Evolutionary conservation across 2,329 filamentous ascomycete species (phyloP).

Genomic region (Trichoderma sp.): DNA sequence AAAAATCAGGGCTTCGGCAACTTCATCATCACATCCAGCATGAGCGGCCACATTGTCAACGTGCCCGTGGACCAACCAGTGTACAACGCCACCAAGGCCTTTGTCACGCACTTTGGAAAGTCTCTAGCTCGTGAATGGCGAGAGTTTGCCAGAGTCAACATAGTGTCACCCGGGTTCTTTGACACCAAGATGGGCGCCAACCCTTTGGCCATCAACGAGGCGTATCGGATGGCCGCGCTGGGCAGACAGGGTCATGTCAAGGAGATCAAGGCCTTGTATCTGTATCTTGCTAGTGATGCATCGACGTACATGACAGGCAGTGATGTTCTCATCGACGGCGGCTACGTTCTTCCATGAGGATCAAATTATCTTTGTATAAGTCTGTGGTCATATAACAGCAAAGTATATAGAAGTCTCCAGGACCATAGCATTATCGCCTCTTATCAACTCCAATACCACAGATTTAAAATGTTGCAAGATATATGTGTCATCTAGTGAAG

Average conservation of each 20-base stretch:
- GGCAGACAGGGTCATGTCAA: slow-evolving; percentile 5
- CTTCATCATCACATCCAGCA: slow-evolving; percentile 5
- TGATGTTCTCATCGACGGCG: slow-evolving; percentile 2
- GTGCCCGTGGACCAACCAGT: slow-evolving; percentile 4
- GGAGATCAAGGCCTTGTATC: slow-evolving; percentile 1
- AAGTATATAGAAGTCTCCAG: neutral
- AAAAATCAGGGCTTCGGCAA: neutral
- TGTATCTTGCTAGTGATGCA: slow-evolving; percentile 7
- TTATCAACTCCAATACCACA: neutral
- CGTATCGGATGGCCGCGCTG: neutral
- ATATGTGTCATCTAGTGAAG: neutral
- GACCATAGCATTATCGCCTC: neutral
- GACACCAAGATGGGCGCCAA: slow-evolving; percentile 9
- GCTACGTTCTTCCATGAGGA: slow-evolving; percentile 1
- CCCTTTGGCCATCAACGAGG: neutral
- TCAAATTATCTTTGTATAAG: neutral
- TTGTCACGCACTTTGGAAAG: slow-evolving; percentile 7
- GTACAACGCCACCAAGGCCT: slow-evolving; percentile 10
- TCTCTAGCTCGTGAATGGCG: slow-evolving; percentile 12
- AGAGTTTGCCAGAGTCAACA: slow-evolving; percentile 10
- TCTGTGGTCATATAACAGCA: neutral
- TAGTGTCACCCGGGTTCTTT: slow-evolving; percentile 6
- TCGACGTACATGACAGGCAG: slow-evolving; percentile 2
- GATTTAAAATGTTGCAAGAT: neutral
- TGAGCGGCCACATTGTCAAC: slow-evolving; percentile 8